These are phyloP conservation scores for Solanum chilense DNA, from an alignment of 257 asterid species.

Conservation along the genomic window DNA sequence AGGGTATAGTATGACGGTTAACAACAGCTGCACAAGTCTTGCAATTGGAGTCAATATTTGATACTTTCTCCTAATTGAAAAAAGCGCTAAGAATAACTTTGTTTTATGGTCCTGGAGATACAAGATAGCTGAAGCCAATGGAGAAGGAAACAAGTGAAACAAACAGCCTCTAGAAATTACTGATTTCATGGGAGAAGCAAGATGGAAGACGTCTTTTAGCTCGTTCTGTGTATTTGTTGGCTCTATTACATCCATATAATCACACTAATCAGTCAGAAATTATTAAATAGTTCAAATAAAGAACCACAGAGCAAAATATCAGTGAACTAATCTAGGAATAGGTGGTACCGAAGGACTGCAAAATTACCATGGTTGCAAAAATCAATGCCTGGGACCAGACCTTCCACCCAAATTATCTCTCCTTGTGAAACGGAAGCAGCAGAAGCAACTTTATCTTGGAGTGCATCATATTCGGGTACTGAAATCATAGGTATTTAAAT, in stretches of 20 bases:
- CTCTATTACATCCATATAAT: neutral
- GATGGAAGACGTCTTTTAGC: neutral
- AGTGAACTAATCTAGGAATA: neutral
- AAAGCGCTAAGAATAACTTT: neutral
- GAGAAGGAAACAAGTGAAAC: neutral
- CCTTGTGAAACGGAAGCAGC: constrained; percentile 27
- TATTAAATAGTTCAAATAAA: neutral
- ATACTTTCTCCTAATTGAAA: neutral
- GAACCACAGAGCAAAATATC: neutral
- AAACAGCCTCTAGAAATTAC: neutral
- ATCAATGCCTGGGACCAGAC: constrained; percentile 96
- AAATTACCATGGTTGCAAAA: constrained; percentile 94
- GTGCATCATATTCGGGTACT: neutral
- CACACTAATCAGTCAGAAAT: neutral
- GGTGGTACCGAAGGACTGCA: neutral
- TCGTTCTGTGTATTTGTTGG: neutral
- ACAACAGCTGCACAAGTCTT: neutral
- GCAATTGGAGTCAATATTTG: neutral
- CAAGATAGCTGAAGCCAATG: neutral
- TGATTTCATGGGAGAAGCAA: neutral
- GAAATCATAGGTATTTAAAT: neutral
- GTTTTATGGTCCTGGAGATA: neutral
- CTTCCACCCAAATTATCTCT: constrained; percentile 77
- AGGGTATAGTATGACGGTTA: neutral
- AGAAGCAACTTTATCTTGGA: constrained; percentile 33